Evolutionary conservation across 805 yeast genomes (phyloP), one percentile per base, ranked within the genome.

Genomic region (Priceomyces melissophilus): DNA sequence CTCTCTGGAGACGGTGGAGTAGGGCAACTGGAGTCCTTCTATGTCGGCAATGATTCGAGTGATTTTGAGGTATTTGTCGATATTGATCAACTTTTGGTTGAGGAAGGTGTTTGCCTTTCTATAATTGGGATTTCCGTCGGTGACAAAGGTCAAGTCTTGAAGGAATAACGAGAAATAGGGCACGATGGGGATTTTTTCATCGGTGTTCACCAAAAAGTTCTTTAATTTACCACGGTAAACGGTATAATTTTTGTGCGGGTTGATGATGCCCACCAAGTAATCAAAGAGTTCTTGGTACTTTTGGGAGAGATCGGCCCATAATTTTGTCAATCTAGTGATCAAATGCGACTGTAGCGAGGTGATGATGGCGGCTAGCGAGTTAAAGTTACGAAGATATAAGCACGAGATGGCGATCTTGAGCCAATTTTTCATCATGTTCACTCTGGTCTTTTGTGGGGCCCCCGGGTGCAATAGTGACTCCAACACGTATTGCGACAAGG

Each of bases 121-220:
- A 56, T 67, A 81, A 50, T 79, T 82, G 30, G 84, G 74, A 55
- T 85, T 85, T n/a, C 93, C 91, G 50, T 86, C 95, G 38, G 81
- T 75, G n/a, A 84, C 79, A 63, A 85, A 84, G 0, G 90, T 84
- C 52, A 86, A 68, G 60, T 86, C 95, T 60, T 84, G 93, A 34
- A 86, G 64, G 57, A 83, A 85, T 40, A 86, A 63, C 35, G 84
- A 81, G 42, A 85, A 72, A 55, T 84, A 86, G 12, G 95, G 95
- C 29, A 86, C 90, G 14, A 79, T 75, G 0, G 90, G 88, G 14
- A 80, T 66, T 43, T 66, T 75, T 57, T 63, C 62, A 30, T 75
- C 78, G 36, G 75, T 69, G 13, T 71, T 52, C 12, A 63, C 67
- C 45, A 82, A 61, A 39, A 82, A 74, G 50, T 78, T 78, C 40